Conservation (phyloP, 371 early-diverging fungal species). For the Rhizopus stolonifer region DNA sequence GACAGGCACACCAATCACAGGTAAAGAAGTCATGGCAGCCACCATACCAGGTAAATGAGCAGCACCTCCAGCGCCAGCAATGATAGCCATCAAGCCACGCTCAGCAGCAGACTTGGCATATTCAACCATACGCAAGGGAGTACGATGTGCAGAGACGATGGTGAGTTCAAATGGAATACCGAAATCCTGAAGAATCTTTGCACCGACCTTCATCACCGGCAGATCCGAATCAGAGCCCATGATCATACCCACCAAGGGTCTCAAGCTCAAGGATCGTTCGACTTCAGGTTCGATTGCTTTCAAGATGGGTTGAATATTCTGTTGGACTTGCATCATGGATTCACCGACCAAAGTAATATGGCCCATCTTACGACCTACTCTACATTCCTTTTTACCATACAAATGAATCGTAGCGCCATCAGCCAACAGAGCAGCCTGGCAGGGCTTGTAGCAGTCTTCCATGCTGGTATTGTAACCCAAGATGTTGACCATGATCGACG, state of each 20-base stretch:
- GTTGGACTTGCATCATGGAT: constrained; percentile 70
- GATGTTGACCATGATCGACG: constrained; percentile 92
- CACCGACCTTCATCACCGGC: constrained; percentile 91
- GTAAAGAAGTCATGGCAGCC: constrained; percentile 92
- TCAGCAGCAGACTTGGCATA: constrained; percentile 85
- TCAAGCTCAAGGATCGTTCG: constrained; percentile 44
- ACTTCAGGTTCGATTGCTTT: constrained; percentile 59
- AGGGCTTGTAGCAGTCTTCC: constrained; percentile 65
- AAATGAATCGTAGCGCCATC: constrained; percentile 90
- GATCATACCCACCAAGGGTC: constrained; percentile 90
- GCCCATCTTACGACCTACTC: constrained; percentile 94
- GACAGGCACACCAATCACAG: constrained; percentile 97
- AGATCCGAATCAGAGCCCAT: constrained; percentile 98
- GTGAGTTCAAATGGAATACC: constrained; percentile 92
- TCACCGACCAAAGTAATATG: constrained; percentile 93
- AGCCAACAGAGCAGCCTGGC: constrained; percentile 64
- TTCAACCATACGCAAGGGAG: constrained; percentile 89
- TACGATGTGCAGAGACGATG: constrained; percentile 95
- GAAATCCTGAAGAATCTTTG: constrained; percentile 81
- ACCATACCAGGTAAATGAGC: constrained; percentile 99
- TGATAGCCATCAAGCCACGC: constrained; percentile 92
- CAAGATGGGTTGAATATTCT: constrained; percentile 63
- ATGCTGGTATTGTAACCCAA: constrained; percentile 70
- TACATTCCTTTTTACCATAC: constrained; percentile 89
- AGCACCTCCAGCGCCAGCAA: constrained; percentile 97